Evolutionary conservation across 164 flowering plant species (phyloP), one percentile per base, ranked within the genome.

Genomic region (Vitis cinerea): DNA sequence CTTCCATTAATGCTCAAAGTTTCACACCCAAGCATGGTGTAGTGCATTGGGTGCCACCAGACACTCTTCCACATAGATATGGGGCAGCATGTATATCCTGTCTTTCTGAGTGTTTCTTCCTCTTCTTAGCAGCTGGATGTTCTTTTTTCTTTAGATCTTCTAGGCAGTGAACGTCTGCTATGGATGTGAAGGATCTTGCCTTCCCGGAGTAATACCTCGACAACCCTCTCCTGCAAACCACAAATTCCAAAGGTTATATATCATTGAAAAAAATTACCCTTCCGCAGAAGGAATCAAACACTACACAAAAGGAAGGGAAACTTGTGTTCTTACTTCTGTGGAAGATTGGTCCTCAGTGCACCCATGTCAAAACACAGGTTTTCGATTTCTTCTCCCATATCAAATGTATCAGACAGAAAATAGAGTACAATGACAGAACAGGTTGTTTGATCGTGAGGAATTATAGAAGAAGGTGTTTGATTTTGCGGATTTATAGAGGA

Each of bases 141-240:
- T 79, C 83, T 19, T 75, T 81, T 74, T 88, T 86, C 80, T 88
- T 83, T 11, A 88, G 74, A 74, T 88, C 93, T 56, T 88, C 90
- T 0, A 85, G 54, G 54, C 83, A 71, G 1, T 56, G 78, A 10
- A 79, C 88, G 29, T 86, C 89, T 2, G 81, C 72, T 65, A 86
- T 73, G 73, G 86, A 84, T 5, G 79, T 58, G 64, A 86, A 88
- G 2, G 89, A 84, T 59, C 85, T 80, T 13, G 90, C 70, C 77
- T 85, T 86, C 64, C 89, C 90, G 1, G 90, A 86, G 63, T 83
- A 88, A 60, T 74, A 84, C 73, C 81, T 80, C n/a, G 90, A 88
- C 73, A 88, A 77, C n/a, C 93, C 90, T 79, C 87, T 83, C 81
- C 87, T 88, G 82, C 76, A 49, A 49, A 49, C 2, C 27, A 65